These are phyloP conservation scores for Mycena chlorophos DNA, from an alignment of 768 basidiomycete species.

Conservation along the genomic window DNA sequence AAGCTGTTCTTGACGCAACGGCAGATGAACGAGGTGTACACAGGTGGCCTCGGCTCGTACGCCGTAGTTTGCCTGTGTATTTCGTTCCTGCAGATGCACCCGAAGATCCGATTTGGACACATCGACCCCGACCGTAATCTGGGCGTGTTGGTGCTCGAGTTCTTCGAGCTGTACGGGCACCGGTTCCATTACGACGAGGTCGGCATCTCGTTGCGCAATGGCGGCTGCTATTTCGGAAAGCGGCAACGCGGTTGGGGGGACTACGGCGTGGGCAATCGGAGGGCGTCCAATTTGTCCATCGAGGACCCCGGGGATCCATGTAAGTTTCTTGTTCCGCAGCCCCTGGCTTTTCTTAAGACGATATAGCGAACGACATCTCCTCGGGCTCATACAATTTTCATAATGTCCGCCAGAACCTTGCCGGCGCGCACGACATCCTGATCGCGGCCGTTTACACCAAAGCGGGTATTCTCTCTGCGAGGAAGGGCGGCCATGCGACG, in stretches of 20 bases:
- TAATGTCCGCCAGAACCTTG: slow-evolving; percentile 79
- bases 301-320: slow-evolving; percentile 92
- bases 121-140: slow-evolving; percentile 87
- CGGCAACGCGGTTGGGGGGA: slow-evolving; percentile 79
- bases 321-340: slow-evolving; percentile 43
- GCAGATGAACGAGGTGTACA: slow-evolving; percentile 97
- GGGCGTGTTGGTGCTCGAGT: slow-evolving; percentile 94
- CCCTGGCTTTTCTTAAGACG: slow-evolving; percentile 4
- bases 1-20: slow-evolving; percentile 90
- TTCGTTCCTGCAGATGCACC: slow-evolving; percentile 96
- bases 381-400: slow-evolving; percentile 82
- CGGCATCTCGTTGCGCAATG: slow-evolving; percentile 84
- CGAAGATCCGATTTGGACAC: slow-evolving; percentile 85
- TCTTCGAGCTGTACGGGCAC: slow-evolving; percentile 92
- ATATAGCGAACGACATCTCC: slow-evolving; percentile 88
- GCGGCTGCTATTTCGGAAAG: slow-evolving; percentile 90
- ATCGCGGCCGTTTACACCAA: slow-evolving; percentile 70
- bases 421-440: slow-evolving; percentile 78
- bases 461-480: slow-evolving; percentile 61
- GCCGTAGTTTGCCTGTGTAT: slow-evolving; percentile 91
- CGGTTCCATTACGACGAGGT: slow-evolving; percentile 90
- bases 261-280: slow-evolving; percentile 35
- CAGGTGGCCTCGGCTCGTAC: slow-evolving; percentile 92
- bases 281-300: slow-evolving; percentile 67
- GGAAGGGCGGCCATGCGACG: slow-evolving; percentile 50